A percentile compares a stretch with the other conserved stretches of the same genome.
Conservation (phyloP, 108 stramenopile genomes). For the Pinguiococcus pyrenoidosus region DNA sequence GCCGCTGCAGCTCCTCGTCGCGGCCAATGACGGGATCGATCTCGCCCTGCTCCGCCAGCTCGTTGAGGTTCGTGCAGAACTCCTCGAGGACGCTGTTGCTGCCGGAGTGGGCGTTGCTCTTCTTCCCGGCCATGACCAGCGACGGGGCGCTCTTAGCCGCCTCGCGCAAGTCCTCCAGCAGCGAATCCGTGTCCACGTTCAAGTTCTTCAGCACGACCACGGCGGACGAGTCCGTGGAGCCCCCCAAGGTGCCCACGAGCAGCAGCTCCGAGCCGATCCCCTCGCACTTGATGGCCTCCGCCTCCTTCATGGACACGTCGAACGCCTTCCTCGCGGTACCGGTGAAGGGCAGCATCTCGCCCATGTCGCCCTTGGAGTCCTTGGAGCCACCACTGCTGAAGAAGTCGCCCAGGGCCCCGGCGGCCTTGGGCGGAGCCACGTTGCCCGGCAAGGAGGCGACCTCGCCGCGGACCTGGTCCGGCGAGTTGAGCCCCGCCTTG, state of each 20-base stretch:
- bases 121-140: background rate
- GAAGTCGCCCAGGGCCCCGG: constrained; percentile 1
- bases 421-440: constrained; percentile 13
- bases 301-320: constrained; percentile 49
- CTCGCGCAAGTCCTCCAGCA: constrained; percentile 7
- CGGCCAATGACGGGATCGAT: constrained; percentile 25
- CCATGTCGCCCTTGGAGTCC: constrained; percentile 38
- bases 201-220: constrained; percentile 44
- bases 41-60: constrained; percentile 11
- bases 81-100: constrained; percentile 1
- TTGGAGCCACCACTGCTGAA: too few relatives aligned
- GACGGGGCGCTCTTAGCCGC: background rate
- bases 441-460: constrained; percentile 19
- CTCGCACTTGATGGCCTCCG: constrained; percentile 27
- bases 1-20: constrained; percentile 41
- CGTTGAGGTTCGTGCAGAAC: constrained; percentile 16
- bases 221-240: too few relatives aligned
- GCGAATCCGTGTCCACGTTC: background rate
- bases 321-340: too few relatives aligned
- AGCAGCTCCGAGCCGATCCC: too few relatives aligned
- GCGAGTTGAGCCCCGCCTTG: constrained; percentile 1
- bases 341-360: constrained; percentile 44
- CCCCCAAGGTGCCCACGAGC: too few relatives aligned
- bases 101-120: background rate
- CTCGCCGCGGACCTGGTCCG: constrained; percentile 27